phyloP scores from a whole-genome alignment of 495 filamentous ascomycete species.

The Chaetomium cochliodes region DNA sequence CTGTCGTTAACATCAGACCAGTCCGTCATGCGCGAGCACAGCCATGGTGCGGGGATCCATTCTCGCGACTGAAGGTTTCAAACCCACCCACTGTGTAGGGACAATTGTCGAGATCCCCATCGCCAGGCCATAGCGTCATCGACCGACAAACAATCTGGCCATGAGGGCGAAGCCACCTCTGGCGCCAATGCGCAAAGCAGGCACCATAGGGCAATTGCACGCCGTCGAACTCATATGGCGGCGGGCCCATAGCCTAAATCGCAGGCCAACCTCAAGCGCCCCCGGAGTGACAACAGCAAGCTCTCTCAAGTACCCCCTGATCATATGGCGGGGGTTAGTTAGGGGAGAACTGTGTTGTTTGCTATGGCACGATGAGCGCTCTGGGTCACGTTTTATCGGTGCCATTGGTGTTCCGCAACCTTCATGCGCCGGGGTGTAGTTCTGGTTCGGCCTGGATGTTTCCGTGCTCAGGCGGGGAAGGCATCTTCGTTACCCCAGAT shows the following conservation, averaged over 20 bases:
- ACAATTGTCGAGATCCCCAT: slow-evolving; percentile 2
- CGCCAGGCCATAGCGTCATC: background rate
- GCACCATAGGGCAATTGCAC: background rate
- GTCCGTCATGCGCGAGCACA: slow-evolving; percentile 20
- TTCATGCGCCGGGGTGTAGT: background rate
- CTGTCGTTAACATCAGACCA: slow-evolving; percentile 21
- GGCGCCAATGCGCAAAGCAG: background rate
- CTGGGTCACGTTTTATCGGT: background rate
- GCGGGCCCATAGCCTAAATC: background rate
- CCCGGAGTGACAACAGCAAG: background rate
- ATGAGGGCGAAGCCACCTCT: background rate
- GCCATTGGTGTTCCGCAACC: slow-evolving; percentile 6
- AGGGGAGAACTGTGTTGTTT: background rate
- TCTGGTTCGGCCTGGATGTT: slow-evolving; percentile 9
- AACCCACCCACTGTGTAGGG: slow-evolving; percentile 2
- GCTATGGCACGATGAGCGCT: background rate
- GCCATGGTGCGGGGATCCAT: slow-evolving; percentile 1
- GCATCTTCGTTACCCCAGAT: slow-evolving; percentile 31
- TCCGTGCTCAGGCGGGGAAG: slow-evolving; percentile 6
- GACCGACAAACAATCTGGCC: background rate
- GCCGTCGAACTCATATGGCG: background rate
- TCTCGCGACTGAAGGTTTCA: background rate
- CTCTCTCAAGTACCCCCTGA: background rate
- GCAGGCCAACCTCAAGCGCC: background rate
- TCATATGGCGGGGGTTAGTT: background rate